Evolutionary conservation across 2,329 filamentous ascomycete species (phyloP), one percentile per base, ranked within the genome.

Genomic region (Alternaria gaisen): DNA sequence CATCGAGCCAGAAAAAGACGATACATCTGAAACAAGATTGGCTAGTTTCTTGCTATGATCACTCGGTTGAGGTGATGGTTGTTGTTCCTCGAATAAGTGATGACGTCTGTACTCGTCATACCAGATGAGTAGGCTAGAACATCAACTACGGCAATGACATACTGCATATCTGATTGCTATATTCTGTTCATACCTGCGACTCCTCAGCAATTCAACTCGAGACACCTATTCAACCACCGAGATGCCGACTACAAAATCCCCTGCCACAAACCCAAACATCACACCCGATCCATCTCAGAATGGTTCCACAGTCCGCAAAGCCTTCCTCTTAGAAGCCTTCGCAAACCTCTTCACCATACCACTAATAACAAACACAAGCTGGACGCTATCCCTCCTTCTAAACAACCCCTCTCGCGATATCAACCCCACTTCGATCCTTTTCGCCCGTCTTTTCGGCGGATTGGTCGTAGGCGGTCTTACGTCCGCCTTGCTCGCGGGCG

Each of bases 291-390:
- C 67, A 5, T n/a, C 42, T 5, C 32, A 60, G 10, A 44, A 56
- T 28, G 66, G 61, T 48, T 69, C 69, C 10, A 65, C 44, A n/a
- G 70, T 73, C 57, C 68, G 70, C 52, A 72, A 67, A 54, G 72
- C 72, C 40, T 74, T 74, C 41, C 58, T 74, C 28, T 36, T 66
- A 16, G 72, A 74, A 65, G 72, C 68, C 38, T 52, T 69, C 43
- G 68, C 68, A 22, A 73, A 73, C 28, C 67, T 74, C 56, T 72
- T 72, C 61, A 71, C 65, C 10, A 64, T 72, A 8, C 72, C 68
- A 8, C 60, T 73, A 4, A 65, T 73, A 24, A 72, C 68, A 20
- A 61, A 74, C 36, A 70, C 71, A 4, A 66, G 51, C 14, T 66
- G 53, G 26, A 65, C 67, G 5, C 65, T 74, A 16, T 69, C 66